Evolutionary conservation across 805 yeast species (phyloP), one percentile per base, ranked within the genome.

Genomic region (Candida pseudoglaebosa): DNA sequence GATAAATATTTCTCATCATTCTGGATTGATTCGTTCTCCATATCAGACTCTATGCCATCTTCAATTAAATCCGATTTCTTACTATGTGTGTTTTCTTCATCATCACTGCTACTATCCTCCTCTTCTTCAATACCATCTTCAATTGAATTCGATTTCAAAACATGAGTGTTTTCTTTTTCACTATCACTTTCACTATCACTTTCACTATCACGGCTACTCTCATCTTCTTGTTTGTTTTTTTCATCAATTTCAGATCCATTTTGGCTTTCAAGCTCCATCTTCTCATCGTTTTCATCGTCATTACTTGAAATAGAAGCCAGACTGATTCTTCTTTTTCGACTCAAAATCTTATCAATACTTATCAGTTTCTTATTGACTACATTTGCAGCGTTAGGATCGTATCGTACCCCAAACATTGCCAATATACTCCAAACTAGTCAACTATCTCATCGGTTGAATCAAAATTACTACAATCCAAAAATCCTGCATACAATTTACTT

Each of bases 321-420:
- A 36, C 57, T 50, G 14, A 46, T 43, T 37, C 40, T 54, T 40
- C 65, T 51, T 43, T 47, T 47, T 36, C 54, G 34, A 19, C 20
- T 31, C 18, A 31, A 21, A 15, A 37, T 21, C 14, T 21, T 19
- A 22, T 21, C 36, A 22, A 33, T 37, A 17, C 24, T 32, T 12
- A 24, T 35, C 13, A 22, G 13, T 32, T 9, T 28, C 26, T 24
- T 22, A 13, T 10, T 7, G 14, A n/a, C 29, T 34, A 14, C 32
- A 16, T 14, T 21, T 12, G 19, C 40, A 15, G 16, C 42, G 51
- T 17, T 54, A 14, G 86, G 86, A 46, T 78, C 84, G 49, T 75
- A 81, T 54, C 87, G 66, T 12, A 75, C 72, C 6, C 84, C 84
- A 63, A 81, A 81, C 88, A 81, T 78, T 6, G 3, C 4, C 13